These are phyloP conservation scores for Apiospora saccharicola DNA, from an alignment of 2,329 filamentous ascomycete species.

Conservation along the genomic window DNA sequence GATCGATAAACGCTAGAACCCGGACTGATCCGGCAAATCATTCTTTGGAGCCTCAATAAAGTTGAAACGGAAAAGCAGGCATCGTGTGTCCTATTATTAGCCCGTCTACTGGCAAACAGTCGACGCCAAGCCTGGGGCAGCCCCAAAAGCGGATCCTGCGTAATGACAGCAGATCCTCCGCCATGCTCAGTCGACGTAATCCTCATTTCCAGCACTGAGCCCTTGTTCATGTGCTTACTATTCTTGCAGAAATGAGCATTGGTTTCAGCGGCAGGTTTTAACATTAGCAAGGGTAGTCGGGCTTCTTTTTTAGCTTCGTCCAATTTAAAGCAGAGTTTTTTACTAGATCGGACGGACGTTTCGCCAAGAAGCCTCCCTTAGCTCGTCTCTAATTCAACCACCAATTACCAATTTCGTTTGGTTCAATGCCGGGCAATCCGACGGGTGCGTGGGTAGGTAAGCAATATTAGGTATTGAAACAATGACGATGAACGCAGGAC, in stretches of 20 bases:
- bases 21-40: not conserved
- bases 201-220: not conserved
- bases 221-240: not conserved
- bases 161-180: not conserved
- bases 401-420: not conserved
- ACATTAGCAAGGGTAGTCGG: not conserved
- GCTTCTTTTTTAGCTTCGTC: not conserved
- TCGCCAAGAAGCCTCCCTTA: not conserved
- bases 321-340: not conserved
- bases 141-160: not conserved
- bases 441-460: not conserved
- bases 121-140: constrained; percentile 4
- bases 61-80: not conserved
- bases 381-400: constrained; percentile 1
- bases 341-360: not conserved
- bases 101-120: not conserved
- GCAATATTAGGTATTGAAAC: no score
- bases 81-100: not conserved
- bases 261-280: not conserved
- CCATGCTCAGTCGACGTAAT: not conserved
- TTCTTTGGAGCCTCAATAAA: not conserved
- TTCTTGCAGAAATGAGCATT: not conserved
- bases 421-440: not conserved
- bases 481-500: no score
- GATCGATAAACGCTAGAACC: not conserved